These are phyloP conservation scores for Chaetomium fimeti DNA, from an alignment of 495 filamentous ascomycete genomes.

Conservation along the genomic window DNA sequence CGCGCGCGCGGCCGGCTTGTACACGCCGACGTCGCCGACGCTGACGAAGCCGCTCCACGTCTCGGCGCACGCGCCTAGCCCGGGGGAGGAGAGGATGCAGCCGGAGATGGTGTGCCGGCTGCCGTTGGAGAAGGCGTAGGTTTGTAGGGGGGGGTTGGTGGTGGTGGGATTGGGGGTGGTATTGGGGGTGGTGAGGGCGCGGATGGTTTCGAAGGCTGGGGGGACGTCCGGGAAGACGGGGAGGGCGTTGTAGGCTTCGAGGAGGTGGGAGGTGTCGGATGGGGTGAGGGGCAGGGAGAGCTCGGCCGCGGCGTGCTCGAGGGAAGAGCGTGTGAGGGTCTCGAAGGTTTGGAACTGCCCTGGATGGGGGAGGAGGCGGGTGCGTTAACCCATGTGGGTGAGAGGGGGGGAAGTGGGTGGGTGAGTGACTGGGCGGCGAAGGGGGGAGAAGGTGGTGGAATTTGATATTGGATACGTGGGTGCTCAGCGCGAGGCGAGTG, in stretches of 20 bases:
- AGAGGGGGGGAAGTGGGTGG: conserved; percentile 2
- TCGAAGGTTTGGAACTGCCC: conserved; percentile 64
- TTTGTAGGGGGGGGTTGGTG: conserved; percentile 20
- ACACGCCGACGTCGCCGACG: conserved; percentile 59
- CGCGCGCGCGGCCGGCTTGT: conserved; percentile 66
- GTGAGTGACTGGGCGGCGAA: conserved; percentile 7
- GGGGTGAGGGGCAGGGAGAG: conserved; percentile 35
- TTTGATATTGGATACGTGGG: too few species aligned
- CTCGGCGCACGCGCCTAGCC: conserved; percentile 33
- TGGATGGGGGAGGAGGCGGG: conserved; percentile 25
- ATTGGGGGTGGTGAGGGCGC: too few species aligned
- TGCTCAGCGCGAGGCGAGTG: background rate
- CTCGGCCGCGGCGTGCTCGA: conserved; percentile 63
- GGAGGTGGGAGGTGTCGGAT: conserved; percentile 46
- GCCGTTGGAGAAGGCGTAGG: conserved; percentile 77
- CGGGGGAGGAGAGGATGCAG: conserved; percentile 48
- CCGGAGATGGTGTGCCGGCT: conserved; percentile 61
- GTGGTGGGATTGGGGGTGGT: too few species aligned
- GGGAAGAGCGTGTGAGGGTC: conserved; percentile 60
- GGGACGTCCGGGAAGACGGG: conserved; percentile 68
- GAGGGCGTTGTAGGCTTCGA: conserved; percentile 68
- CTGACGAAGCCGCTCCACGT: conserved; percentile 60
- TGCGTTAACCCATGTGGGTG: background rate
- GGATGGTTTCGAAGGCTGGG: conserved; percentile 42
- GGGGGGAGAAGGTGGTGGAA: background rate